These are phyloP conservation scores for Termitomyces sp. DNA, from an alignment of 768 basidiomycete species.

Conservation along the genomic window DNA sequence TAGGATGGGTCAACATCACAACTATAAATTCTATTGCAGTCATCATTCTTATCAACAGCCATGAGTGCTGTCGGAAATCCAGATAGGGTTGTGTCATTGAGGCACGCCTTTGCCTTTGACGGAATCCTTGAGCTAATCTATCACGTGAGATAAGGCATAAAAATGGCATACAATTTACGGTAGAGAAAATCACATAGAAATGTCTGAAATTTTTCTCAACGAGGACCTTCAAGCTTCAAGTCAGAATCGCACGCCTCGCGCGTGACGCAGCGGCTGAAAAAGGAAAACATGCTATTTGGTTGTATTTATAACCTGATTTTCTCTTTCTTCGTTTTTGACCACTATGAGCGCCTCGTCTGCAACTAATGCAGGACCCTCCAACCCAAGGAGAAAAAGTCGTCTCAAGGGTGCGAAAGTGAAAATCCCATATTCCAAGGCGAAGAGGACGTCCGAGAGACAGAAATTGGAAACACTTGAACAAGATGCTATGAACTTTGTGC, in stretches of 20 bases:
- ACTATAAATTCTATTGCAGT: too few species aligned
- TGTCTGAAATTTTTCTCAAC: too few species aligned
- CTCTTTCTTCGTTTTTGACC: not conserved
- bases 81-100: too few species aligned
- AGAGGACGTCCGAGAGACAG: slow-evolving; percentile 42
- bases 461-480: slow-evolving; percentile 44
- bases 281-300: not conserved
- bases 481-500: slow-evolving; percentile 46
- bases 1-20: too few species aligned
- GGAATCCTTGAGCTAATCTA: too few species aligned
- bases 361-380: slow-evolving; percentile 13
- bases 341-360: not conserved
- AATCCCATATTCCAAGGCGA: slow-evolving; percentile 23
- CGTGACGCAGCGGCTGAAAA: not conserved
- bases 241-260: not conserved
- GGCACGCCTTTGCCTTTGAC: too few species aligned
- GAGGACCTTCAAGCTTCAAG: too few species aligned
- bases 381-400: slow-evolving; percentile 1
- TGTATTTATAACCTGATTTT: not conserved
- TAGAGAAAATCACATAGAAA: too few species aligned
- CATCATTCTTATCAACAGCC: too few species aligned
- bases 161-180: too few species aligned
- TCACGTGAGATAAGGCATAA: too few species aligned
- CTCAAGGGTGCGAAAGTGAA: slow-evolving; percentile 5
- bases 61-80: too few species aligned